A percentile compares a stretch with the other conserved stretches of the same genome.
phyloP scores from a whole-genome alignment of 352 stramenopile species.

The Phytophthora parvispora region DNA sequence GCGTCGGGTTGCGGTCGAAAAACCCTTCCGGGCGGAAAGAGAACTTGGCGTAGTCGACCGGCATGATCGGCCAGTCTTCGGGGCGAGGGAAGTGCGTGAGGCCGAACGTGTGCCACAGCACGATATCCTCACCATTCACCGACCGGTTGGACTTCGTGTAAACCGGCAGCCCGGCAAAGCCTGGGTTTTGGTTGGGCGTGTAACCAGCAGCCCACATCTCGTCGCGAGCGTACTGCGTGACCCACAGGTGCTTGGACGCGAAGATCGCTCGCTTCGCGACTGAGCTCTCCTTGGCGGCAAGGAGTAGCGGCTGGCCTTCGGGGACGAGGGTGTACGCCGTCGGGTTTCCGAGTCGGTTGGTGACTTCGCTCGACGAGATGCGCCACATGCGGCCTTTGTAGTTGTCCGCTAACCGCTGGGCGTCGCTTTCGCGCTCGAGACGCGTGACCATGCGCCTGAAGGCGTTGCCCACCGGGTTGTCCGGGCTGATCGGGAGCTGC shows the following conservation, averaged over 20 bases:
- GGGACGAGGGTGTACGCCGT: constrained; percentile 65
- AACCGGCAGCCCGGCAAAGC: constrained; percentile 49
- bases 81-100: constrained; percentile 74
- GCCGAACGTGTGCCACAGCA: constrained; percentile 81
- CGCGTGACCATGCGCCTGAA: constrained; percentile 32
- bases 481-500: constrained; percentile 33
- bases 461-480: constrained; percentile 64
- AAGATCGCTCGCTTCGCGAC: constrained; percentile 64
- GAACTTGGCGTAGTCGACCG: constrained; percentile 74
- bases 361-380: constrained; percentile 61
- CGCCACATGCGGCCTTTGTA: constrained; percentile 65
- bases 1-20: constrained; percentile 64
- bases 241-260: constrained; percentile 72
- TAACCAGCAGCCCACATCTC: constrained; percentile 78
- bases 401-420: constrained; percentile 50
- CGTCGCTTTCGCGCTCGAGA: constrained; percentile 56
- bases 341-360: constrained; percentile 64
- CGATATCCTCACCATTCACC: constrained; percentile 71
- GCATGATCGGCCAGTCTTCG: constrained; percentile 84
- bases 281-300: constrained; percentile 52
- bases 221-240: constrained; percentile 65
- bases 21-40: constrained; percentile 71
- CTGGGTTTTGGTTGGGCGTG: constrained; percentile 67
- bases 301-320: constrained; percentile 53
- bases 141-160: constrained; percentile 64